phyloP scores from a whole-genome alignment of 2,329 filamentous ascomycete species.

The Pseudogymnoascus sp. region DNA sequence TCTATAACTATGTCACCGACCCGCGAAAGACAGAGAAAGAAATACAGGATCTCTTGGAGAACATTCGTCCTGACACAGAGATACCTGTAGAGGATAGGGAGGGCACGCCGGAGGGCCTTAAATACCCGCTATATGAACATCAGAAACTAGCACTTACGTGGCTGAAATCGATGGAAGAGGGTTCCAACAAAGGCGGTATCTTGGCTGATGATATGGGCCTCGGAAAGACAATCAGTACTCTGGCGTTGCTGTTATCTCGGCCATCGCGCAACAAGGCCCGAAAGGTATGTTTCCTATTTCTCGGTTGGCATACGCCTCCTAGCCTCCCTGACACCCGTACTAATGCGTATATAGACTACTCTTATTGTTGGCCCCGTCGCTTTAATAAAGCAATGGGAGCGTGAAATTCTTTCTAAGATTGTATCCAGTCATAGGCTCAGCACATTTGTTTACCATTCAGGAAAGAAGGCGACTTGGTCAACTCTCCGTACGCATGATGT shows the following conservation, averaged over 20 bases:
- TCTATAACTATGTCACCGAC: slow-evolving; percentile 27
- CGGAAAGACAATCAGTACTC: slow-evolving; percentile 74
- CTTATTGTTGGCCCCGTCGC: slow-evolving; percentile 75
- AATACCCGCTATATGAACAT: slow-evolving; percentile 65
- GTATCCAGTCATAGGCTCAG: slow-evolving; percentile 49
- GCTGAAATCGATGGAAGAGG: slow-evolving; percentile 66
- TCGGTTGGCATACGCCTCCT: neutral
- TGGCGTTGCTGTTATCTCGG: slow-evolving; percentile 49
- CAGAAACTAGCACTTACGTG: slow-evolving; percentile 71
- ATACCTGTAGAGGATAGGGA: slow-evolving; percentile 53
- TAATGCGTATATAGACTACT: slow-evolving; percentile 56
- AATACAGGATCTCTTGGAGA: slow-evolving; percentile 60
- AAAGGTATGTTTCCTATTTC: slow-evolving; percentile 11
- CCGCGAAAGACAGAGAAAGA: slow-evolving; percentile 51
- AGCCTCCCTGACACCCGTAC: slow-evolving; percentile 6
- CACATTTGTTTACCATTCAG: slow-evolving; percentile 61
- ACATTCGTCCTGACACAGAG: slow-evolving; percentile 65
- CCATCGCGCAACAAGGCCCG: neutral
- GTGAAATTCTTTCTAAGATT: slow-evolving; percentile 66
- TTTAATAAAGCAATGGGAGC: slow-evolving; percentile 75
- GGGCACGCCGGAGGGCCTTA: slow-evolving; percentile 61
- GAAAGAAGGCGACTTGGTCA: slow-evolving; percentile 49
- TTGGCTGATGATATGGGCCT: slow-evolving; percentile 77
- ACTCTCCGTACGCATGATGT: slow-evolving; percentile 61
- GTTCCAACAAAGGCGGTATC: slow-evolving; percentile 65